Evolutionary conservation across 2,329 filamentous ascomycete genomes (phyloP).

Genomic region (Dactylellina cionopaga): DNA sequence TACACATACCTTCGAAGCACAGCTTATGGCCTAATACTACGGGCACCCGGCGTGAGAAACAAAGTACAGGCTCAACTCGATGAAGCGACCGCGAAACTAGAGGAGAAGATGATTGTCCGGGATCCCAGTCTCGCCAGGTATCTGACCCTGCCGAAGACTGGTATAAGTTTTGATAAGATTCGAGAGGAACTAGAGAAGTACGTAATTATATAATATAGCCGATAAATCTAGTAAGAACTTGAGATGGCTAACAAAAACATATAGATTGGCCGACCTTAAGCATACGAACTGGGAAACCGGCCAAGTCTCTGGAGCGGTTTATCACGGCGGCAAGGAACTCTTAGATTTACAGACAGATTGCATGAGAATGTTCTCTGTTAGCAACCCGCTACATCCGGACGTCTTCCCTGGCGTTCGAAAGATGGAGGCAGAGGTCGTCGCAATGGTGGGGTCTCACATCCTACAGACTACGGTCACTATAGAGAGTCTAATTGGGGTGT

Average conservation of each 20-base stretch:
- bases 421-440: conserved; percentile 98
- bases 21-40: conserved; percentile 85
- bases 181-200: conserved; percentile 77
- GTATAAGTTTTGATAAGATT: conserved; percentile 81
- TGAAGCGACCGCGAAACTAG: conserved; percentile 80
- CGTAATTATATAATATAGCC: neutral
- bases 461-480: conserved; percentile 16
- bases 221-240: neutral
- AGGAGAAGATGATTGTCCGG: conserved; percentile 81
- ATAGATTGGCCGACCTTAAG: conserved; percentile 78
- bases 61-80: conserved; percentile 86
- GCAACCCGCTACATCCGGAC: conserved; percentile 97
- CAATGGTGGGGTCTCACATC: conserved; percentile 74
- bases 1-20: conserved; percentile 77
- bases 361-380: conserved; percentile 91
- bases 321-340: conserved; percentile 87
- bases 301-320: conserved; percentile 91
- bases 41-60: conserved; percentile 83
- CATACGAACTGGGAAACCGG: conserved; percentile 98
- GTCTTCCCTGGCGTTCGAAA: conserved; percentile 97
- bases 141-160: conserved; percentile 80
- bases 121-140: conserved; percentile 77
- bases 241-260: neutral
- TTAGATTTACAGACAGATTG: conserved; percentile 88
- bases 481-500: neutral